Base-by-base conservation (phyloP, 352 stramenopile species). In the Saprolegnia parasitica region DNA sequence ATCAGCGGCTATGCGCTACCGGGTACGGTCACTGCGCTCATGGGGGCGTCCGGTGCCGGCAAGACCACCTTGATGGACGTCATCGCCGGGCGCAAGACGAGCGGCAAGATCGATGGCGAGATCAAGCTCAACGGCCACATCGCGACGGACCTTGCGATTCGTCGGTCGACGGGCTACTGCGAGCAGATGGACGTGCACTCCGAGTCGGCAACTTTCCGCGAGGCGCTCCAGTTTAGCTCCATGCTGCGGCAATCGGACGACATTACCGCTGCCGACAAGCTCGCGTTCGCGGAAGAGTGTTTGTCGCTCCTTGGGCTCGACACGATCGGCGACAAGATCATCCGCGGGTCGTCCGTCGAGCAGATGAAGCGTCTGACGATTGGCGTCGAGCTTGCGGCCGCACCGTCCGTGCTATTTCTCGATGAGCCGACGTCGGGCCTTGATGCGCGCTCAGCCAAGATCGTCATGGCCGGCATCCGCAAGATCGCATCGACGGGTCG, bases 11-110 rank as follows among this genome's bases (percentile, higher is more conserved):
- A 73, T 32, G 79, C 81, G 6, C 23, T 67, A 2, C 86, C 86
- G 0, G 80, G 82, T 0, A 76, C 74, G 0, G 78, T 92, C n/a
- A 89, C 82, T 0, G 85, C 85, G 0, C 71, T 95, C 26, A 91
- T 92, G 81, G 87, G 87, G 0, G 78, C 75, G 3, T 86, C 79
- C 0, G 87, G 88, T 49, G 86, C 89, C 32, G 92, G 94, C 1
- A 98, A 98, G 77, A 98, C 94, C 15, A 98, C 96, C 4, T 79
- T 98, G 8, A 91, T 98, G 75, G 93, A 98, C 74, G 93, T 98
- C 6, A 92, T 99, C 60, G 91, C 95, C 8, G 80, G 96, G 16
- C 81, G 96, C 47, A 98, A 98, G 78, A 95, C 81, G 2, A 81
- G 80, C 24, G 95, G 96, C 20, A 81, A 65, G 16, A 90, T 98